phyloP scores from a whole-genome alignment of 441 rosid genomes.

The Corymbia citriodora region DNA sequence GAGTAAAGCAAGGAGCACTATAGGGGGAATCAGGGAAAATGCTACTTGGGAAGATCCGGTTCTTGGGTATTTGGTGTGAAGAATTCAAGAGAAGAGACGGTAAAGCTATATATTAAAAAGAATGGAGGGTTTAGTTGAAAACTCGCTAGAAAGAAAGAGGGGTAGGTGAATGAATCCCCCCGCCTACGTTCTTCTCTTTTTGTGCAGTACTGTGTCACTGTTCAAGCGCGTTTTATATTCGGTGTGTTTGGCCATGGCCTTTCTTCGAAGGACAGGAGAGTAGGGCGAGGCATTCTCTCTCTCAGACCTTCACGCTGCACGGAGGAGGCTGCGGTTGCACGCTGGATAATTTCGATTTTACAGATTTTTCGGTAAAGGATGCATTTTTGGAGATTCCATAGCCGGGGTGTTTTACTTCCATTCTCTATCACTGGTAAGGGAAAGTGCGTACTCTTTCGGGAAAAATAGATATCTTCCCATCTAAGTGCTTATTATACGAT shows the following conservation, averaged over 20 bases:
- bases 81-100: slow-evolving; percentile 9
- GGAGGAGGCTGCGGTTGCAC: not conserved
- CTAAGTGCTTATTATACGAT: not conserved
- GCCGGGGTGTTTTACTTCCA: not conserved
- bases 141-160: slow-evolving; percentile 3
- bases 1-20: not conserved
- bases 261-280: not conserved
- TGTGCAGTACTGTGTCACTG: not conserved
- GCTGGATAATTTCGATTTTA: not conserved
- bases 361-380: not conserved
- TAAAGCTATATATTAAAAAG: not conserved
- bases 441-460: not conserved
- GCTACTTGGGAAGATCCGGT: not conserved
- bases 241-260: not conserved
- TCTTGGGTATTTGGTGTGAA: not conserved
- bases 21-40: not conserved
- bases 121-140: not conserved
- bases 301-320: not conserved
- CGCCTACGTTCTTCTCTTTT: not conserved
- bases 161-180: slow-evolving; percentile 14
- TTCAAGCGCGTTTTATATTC: not conserved
- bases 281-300: not conserved
- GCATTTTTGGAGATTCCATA: too few relatives aligned
- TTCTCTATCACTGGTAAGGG: not conserved
- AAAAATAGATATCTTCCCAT: not conserved